Percentiles rank a stretch among this genome's conserved stretches.
These are phyloP conservation scores for Sporopachydermia lactativora DNA, from an alignment of 805 yeast species.

Conservation along the genomic window DNA sequence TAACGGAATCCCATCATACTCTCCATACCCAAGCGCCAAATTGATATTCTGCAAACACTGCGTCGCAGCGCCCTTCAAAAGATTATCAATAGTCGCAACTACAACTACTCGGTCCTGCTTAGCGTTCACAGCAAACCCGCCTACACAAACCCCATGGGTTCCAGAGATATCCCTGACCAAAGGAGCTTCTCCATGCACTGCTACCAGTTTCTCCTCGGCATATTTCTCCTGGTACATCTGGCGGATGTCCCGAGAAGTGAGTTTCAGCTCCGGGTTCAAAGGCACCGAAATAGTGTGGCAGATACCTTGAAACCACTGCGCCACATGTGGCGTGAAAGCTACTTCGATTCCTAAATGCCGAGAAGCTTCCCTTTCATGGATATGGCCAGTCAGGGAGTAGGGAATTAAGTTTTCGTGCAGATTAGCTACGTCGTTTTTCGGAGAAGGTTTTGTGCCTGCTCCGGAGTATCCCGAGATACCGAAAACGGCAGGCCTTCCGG, in stretches of 20 bases:
- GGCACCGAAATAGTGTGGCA: conserved; percentile 88
- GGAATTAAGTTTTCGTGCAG: conserved; percentile 81
- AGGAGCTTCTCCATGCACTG: conserved; percentile 86
- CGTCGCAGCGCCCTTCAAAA: conserved; percentile 96
- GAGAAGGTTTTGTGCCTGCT: conserved; percentile 98
- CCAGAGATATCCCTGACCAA: conserved; percentile 83
- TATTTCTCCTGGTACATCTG: conserved; percentile 79
- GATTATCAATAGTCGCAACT: conserved; percentile 90
- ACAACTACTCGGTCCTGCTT: conserved; percentile 83
- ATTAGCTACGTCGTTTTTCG: conserved; percentile 73
- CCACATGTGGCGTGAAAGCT: conserved; percentile 94
- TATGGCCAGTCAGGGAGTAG: conserved; percentile 89
- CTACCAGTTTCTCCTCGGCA: conserved; percentile 72
- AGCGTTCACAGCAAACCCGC: conserved; percentile 90
- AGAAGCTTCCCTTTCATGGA: conserved; percentile 91
- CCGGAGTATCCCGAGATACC: conserved; percentile 99
- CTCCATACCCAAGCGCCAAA: conserved; percentile 78
- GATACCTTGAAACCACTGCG: conserved; percentile 99
- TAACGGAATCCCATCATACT: conserved; percentile 85
- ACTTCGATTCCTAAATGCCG: conserved; percentile 61
- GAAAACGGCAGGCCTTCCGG: conserved; percentile 73
- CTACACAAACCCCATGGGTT: conserved; percentile 88
- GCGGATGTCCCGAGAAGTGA: conserved; percentile 73
- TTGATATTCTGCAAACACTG: conserved; percentile 96
- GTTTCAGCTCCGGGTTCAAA: conserved; percentile 29